phyloP scores from a whole-genome alignment of 2,329 filamentous ascomycete genomes.

The Pseudopyricularia cyperi region DNA sequence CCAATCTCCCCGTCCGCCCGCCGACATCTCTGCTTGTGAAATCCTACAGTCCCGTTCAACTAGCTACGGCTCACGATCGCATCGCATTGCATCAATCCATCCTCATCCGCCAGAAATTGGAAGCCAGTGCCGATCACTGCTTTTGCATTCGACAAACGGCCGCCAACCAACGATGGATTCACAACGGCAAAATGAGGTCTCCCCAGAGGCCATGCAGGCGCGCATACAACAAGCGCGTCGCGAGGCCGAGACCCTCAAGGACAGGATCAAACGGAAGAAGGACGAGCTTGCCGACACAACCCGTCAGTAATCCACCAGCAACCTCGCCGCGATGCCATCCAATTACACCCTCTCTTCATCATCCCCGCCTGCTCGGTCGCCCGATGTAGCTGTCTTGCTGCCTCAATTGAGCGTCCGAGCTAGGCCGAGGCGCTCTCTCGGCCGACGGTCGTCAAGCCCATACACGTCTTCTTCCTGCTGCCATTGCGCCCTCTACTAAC shows the following conservation, averaged over 20 bases:
- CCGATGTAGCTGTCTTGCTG: background rate
- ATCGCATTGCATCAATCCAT: slow-evolving; percentile 3
- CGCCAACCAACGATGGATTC: slow-evolving; percentile 39
- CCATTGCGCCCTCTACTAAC: slow-evolving; percentile 8
- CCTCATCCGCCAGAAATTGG: slow-evolving; percentile 9
- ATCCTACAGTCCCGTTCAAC: background rate
- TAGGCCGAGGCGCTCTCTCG: background rate
- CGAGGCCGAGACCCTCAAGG: slow-evolving; percentile 95
- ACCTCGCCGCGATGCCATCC: background rate
- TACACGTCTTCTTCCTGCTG: background rate
- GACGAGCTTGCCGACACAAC: slow-evolving; percentile 97
- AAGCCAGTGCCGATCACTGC: background rate
- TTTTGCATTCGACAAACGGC: slow-evolving; percentile 2
- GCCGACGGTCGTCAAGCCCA: too few relatives aligned
- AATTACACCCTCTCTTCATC: too few relatives aligned
- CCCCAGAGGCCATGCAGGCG: slow-evolving; percentile 76
- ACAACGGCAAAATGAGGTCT: slow-evolving; percentile 48
- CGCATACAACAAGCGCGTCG: slow-evolving; percentile 84
- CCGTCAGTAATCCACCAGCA: slow-evolving; percentile 51
- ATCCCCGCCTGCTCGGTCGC: background rate
- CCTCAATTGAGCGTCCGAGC: background rate
- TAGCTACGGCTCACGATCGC: background rate
- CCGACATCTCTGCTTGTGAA: slow-evolving; percentile 1
- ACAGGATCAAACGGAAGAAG: slow-evolving; percentile 99
- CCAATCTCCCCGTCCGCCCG: slow-evolving; percentile 1